Evolutionary conservation across 1,284 basidiomycete species (phyloP), one percentile per base, ranked within the genome.

Genomic region (Ceratobasidium theobromae): DNA sequence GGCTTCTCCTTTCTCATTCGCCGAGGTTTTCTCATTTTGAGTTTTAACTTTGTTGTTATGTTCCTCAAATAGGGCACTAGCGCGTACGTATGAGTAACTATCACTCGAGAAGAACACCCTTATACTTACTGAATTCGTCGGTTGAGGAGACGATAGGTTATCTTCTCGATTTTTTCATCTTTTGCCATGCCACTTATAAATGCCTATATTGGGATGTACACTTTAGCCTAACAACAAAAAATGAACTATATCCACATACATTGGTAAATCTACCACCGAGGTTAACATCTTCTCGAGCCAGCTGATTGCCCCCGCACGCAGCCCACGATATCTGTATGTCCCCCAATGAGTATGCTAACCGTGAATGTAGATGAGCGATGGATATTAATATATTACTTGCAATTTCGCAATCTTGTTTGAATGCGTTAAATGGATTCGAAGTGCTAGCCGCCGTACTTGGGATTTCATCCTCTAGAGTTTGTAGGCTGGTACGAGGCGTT

Each of bases 261-360:
- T 11, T 62, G 12, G 58, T 62, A 16, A 62, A 62, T 33, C 58
- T 38, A 3, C 58, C 58, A 14, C 58, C 58, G 1, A 23, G 18
- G 43, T 45, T 45, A 23, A 25, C 21, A n/a, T 62, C 58, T n/a
- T 62, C 58, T 3, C 21, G 45, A 2, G 58, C 58, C n/a, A 28
- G 4, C 40, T 62, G 58, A 18, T 16, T 23, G 1, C 58, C 23
- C 16, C 51, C 45, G 14, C 58, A 62, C 2, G 58, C 58, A 40
- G 45, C 46, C 58, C 58, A 62, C 8, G 58, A 49, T 5, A 62
- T 28, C 58, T 62, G 21, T 23, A 28, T 3, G 35, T 16, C 16
- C 35, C 11, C 6, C 23, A 48, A 11, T 23, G 2, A n/a, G 5
- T 9, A 23, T 12, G 3, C 11, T 23, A 54, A 11, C 53, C 40